A percentile compares a stretch with the other conserved stretches of the same genome.
phyloP scores from a whole-genome alignment of 805 yeast genomes.

The Starmerella cellae region DNA sequence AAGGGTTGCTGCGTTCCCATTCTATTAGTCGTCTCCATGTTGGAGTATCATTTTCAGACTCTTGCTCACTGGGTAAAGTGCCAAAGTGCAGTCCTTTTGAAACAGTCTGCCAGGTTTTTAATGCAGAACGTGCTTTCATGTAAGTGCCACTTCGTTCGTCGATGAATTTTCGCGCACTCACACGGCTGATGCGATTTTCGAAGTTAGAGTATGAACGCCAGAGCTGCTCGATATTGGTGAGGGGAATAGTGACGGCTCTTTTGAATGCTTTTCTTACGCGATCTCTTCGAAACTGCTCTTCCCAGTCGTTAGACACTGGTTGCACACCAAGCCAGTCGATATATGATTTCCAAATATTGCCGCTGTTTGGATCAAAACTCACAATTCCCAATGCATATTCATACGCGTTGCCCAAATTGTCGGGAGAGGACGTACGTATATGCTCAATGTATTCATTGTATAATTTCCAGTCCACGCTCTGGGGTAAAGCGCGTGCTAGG shows the following conservation, averaged over 20 bases:
- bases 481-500: conserved; percentile 50
- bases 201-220: conserved; percentile 76
- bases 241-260: conserved; percentile 60
- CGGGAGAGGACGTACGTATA: conserved; percentile 58
- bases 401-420: conserved; percentile 78
- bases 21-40: conserved; percentile 27
- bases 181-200: conserved; percentile 62
- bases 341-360: conserved; percentile 69
- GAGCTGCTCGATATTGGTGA: conserved; percentile 54
- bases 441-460: conserved; percentile 70
- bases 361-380: conserved; percentile 63
- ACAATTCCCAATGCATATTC: conserved; percentile 68
- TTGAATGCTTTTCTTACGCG: conserved; percentile 60
- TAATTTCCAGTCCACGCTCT: conserved; percentile 49
- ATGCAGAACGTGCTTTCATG: conserved; percentile 73
- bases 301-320: conserved; percentile 54
- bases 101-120: conserved; percentile 42
- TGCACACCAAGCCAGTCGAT: conserved; percentile 58
- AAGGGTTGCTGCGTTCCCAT: conserved; percentile 63
- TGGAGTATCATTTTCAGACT: conserved; percentile 1
- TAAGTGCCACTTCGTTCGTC: conserved; percentile 72
- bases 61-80: conserved; percentile 10
- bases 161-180: conserved; percentile 72
- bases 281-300: conserved; percentile 75
- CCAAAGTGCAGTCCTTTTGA: conserved; percentile 26